Evolutionary conservation across 306 rosid genomes (phyloP).

Genomic region (Cyclanthera cordifolia): DNA sequence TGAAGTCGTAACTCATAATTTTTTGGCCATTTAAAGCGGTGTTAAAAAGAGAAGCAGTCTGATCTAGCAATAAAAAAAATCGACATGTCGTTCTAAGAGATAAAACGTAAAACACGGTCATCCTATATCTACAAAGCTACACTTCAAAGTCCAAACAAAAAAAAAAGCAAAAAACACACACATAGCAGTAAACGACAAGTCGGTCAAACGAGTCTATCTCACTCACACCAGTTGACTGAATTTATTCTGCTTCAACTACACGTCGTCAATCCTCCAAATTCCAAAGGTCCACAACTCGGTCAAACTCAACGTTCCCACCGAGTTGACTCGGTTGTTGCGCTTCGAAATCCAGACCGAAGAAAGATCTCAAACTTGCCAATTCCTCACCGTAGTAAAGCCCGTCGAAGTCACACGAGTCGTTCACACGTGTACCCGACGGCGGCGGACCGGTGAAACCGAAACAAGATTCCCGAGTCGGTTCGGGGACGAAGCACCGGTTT

Average conservation of each 20-base stretch:
- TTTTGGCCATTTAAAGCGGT: no score
- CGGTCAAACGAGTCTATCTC: background rate
- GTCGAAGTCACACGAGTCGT: background rate
- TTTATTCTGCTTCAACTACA: slow-evolving; percentile 13
- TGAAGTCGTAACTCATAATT: no score
- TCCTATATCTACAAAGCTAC: no score
- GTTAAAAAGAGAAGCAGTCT: no score
- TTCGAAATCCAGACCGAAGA: slow-evolving; percentile 44
- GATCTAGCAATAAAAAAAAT: no score
- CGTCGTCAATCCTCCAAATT: slow-evolving; percentile 49
- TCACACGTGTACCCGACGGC: slow-evolving; percentile 8
- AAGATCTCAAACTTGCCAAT: slow-evolving; percentile 31
- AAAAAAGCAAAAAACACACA: background rate
- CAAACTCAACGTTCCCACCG: slow-evolving; percentile 13
- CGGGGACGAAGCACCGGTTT: slow-evolving; percentile 31
- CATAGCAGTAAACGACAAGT: background rate
- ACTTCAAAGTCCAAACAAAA: no score
- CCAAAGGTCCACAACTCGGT: slow-evolving; percentile 36
- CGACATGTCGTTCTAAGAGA: no score
- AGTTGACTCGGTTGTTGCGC: slow-evolving; percentile 1
- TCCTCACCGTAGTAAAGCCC: slow-evolving; percentile 4
- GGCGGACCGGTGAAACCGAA: background rate
- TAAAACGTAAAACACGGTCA: no score
- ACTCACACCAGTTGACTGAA: slow-evolving; percentile 1
- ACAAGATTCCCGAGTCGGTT: background rate